Base-by-base conservation (phyloP, 495 filamentous ascomycete genomes). In the Aspergillus bertholletiae region DNA sequence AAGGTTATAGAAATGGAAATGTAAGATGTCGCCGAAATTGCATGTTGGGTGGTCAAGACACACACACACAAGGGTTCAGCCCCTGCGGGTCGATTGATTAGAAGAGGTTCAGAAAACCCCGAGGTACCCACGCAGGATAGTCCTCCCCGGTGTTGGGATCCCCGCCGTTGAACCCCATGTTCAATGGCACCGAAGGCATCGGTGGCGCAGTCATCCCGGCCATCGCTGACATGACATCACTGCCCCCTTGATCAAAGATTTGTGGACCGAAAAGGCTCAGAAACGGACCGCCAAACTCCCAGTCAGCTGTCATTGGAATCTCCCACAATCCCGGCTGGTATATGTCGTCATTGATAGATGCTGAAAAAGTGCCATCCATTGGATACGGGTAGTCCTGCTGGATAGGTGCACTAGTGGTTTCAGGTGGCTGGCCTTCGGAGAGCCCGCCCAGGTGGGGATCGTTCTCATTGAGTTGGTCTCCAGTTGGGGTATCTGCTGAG, bases 261-360 rank as follows among this genome's bases (percentile, higher is more conserved):
- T 53, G 66, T 46, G 3, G 61, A 49, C 67, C 62, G 44, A 70
- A 67, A n/a, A 74, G 60, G 13, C 57, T 49, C 41, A 70, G 65
- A 23, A 70, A 51, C 12, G 72, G 64, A 9, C 60, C 57, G 20
- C 70, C 64, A 40, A 70, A 61, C 49, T 70, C 62, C 73, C 71
- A 74, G 49, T 74, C 66, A 3, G 65, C 73, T 3, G 67, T 62
- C 24, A 74, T 28, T 0, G 73, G 73, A 22, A 73, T 63, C 54
- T 72, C 68, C 70, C 72, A 76, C 28, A 72, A 63, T 24, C 69
- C 67, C 3, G 72, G 67, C 40, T 69, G 61, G 21, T 55, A 46
- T 49, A 63, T 53, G 26, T 32, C 49, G 18, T 55, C 56, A 44
- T 54, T 63, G 54, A 46, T 23, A 9, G 65, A 66, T 53, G 60